Percentiles rank a stretch among this genome's conserved stretches.
phyloP scores from a whole-genome alignment of 1,284 basidiomycete genomes.

The Erythrobasidium hasegawianum region DNA sequence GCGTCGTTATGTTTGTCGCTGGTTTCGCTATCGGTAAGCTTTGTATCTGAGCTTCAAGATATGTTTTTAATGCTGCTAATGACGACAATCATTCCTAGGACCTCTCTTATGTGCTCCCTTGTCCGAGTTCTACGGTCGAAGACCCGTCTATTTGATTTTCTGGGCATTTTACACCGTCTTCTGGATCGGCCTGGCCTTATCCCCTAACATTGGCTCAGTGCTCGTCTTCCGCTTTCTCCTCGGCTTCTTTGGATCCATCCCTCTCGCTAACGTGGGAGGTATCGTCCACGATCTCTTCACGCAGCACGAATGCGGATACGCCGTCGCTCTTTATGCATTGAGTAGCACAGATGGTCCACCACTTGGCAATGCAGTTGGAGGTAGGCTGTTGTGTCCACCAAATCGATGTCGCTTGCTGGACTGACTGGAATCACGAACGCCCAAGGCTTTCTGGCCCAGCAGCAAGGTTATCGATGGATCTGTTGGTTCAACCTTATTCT shows the following conservation, averaged over 20 bases:
- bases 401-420: too few species aligned
- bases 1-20: conserved; percentile 52
- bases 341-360: neutral
- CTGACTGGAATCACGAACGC: too few species aligned
- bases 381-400: too few species aligned
- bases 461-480: conserved; percentile 55
- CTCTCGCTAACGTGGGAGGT: conserved; percentile 51
- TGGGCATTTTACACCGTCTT: conserved; percentile 56
- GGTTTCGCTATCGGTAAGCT: conserved; percentile 48
- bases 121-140: neutral
- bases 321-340: neutral
- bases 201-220: conserved; percentile 58
- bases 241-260: conserved; percentile 52
- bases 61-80: too few species aligned
- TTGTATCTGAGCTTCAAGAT: neutral
- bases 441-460: neutral
- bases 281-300: neutral
- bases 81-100: neutral
- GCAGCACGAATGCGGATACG: neutral
- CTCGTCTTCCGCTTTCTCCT: conserved; percentile 67
- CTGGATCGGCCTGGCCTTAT: conserved; percentile 61
- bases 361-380: neutral
- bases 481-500: conserved; percentile 73
- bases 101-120: conserved; percentile 35
- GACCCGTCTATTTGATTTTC: conserved; percentile 42